Base-by-base conservation (phyloP, 2,329 filamentous ascomycete species). In the Daldinia eschscholtzii region DNA sequence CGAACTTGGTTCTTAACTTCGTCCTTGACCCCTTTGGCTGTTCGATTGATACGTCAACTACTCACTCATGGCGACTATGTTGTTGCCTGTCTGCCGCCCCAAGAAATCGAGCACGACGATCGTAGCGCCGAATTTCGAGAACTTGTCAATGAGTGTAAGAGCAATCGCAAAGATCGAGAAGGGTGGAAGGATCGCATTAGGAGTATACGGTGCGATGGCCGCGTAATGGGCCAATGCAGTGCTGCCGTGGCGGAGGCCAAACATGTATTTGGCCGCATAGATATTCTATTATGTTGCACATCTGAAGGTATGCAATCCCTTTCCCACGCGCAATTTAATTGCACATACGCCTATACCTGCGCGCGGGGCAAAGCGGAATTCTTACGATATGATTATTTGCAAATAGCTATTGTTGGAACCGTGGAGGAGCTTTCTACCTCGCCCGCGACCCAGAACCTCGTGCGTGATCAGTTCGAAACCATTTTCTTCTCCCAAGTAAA, bases 401-500 rank as follows among this genome's bases (percentile, higher is more conserved):
- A 41, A 23, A 44, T 66, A 94, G 93, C 93, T 70, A 88, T 98
- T 35, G 89, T 98, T 37, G 96, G 95, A 44, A 92, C 93, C 0
- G 92, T 98, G 6, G 96, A 98, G 81, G 96, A 99, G 80, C 84
- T 98, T 28, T 90, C 91, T 0, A 91, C 92, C 33, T 91, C 86
- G 26, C 86, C 87, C 4, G 87, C 89, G 48, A 94, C 93, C 1
- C 87, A 91, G 73, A 93, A 91, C 65, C 87, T 98, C 18, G 91
- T 97, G 39, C 89, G 92, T 68, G 93, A 97, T 76, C 95, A 98
- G 79, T 98, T 98, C 79, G 95, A 98, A 80, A 90, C 90, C 70
- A 93, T 97, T 75, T 98, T 97, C 84, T 98, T 98, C 80, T 93
- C 93, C 0, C 94, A 97, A 65, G 91, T 98, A 79, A 98, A 98